Percentiles rank a stretch among this genome's conserved stretches.
Conservation (phyloP, 2,329 filamentous ascomycete species). For the Chaetoscypha palmicola region DNA sequence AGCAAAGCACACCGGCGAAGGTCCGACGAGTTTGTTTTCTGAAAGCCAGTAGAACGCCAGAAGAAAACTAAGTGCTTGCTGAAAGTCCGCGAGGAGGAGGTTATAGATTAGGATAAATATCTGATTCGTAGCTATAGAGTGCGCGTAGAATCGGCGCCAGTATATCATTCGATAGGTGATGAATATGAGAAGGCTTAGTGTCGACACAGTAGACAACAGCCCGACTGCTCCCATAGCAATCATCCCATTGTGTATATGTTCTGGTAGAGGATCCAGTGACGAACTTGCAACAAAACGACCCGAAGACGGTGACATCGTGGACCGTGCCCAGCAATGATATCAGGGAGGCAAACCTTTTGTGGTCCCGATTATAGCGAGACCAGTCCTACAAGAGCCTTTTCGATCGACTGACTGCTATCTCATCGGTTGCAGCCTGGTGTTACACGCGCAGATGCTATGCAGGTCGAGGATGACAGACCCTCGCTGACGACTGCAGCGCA, state of each 20-base stretch:
- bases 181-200: conserved; percentile 36
- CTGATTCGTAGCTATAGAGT: conserved; percentile 37
- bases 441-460: neutral
- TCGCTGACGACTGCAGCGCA: neutral
- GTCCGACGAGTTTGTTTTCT: conserved; percentile 38
- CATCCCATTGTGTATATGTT: conserved; percentile 81
- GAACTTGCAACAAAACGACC: conserved; percentile 2
- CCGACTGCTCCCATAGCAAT: conserved; percentile 52
- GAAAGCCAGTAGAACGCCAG: conserved; percentile 43
- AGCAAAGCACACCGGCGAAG: conserved; percentile 41
- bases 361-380: too few species aligned
- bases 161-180: conserved; percentile 41
- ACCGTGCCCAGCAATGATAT: neutral
- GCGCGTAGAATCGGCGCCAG: conserved; percentile 31
- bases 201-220: conserved; percentile 40
- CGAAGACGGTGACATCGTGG: neutral
- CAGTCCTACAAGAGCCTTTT: too few species aligned
- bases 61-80: conserved; percentile 30
- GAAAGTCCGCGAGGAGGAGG: conserved; percentile 34
- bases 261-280: conserved; percentile 87
- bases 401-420: too few species aligned
- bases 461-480: neutral
- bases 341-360: neutral
- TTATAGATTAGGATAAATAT: conserved; percentile 50
- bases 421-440: neutral